Percentiles rank a stretch among this genome's conserved stretches.
Conservation (phyloP, 306 rosid species). For the Pyrus betulifolia region DNA sequence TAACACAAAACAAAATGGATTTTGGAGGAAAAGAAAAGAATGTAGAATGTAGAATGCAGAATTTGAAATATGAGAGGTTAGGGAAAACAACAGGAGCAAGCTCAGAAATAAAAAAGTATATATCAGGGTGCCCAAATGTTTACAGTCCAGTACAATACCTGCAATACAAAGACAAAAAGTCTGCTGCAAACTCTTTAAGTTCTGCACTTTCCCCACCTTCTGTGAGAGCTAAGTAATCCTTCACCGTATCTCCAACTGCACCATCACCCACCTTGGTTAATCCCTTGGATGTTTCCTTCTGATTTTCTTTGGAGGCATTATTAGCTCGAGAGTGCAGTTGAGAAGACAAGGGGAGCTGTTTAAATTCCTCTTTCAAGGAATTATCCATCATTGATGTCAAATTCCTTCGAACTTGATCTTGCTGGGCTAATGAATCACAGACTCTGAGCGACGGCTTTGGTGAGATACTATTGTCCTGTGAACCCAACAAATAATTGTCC, state of each 20-base stretch:
- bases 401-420: conserved; percentile 45
- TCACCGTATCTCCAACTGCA: conserved; percentile 27
- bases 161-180: conserved; percentile 69
- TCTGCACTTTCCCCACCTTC: conserved; percentile 29
- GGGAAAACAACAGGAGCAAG: neutral
- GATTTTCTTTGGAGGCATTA: conserved; percentile 15
- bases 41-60: neutral
- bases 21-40: neutral
- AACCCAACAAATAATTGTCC: conserved; percentile 49
- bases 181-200: conserved; percentile 48
- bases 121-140: neutral
- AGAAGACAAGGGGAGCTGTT: conserved; percentile 19
- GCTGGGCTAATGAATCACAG: conserved; percentile 13
- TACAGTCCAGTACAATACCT: conserved; percentile 34
- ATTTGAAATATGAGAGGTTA: neutral
- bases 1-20: conserved; percentile 1
- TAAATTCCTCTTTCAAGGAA: conserved; percentile 29
- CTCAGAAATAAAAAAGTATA: neutral
- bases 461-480: conserved; percentile 33
- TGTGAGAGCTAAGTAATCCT: conserved; percentile 14
- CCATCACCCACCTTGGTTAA: conserved; percentile 3
- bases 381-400: conserved; percentile 36
- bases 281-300: conserved; percentile 9
- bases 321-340: conserved; percentile 10
- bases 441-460: conserved; percentile 2